Conservation (phyloP, 495 filamentous ascomycete species). For the Cenococcum geophilum region DNA sequence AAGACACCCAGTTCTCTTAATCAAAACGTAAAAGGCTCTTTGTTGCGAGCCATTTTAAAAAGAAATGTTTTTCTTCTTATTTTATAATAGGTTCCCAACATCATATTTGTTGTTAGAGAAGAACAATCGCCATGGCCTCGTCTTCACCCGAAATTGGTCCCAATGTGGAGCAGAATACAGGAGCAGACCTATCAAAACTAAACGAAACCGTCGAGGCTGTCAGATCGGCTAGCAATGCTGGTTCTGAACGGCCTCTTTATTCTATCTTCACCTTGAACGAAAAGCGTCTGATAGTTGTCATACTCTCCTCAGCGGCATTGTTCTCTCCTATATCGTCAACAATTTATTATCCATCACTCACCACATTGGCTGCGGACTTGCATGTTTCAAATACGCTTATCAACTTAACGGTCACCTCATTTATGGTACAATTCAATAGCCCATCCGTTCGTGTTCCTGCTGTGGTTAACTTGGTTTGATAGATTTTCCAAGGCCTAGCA, state of each 20-base stretch:
- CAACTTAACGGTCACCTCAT: conserved; percentile 44
- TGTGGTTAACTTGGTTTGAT: background rate
- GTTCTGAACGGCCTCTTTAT: conserved; percentile 5
- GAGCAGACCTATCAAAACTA: background rate
- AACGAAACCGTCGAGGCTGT: background rate
- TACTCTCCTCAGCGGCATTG: conserved; percentile 59
- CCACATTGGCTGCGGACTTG: conserved; percentile 50
- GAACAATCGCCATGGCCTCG: background rate
- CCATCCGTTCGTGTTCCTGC: background rate
- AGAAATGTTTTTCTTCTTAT: too few relatives aligned
- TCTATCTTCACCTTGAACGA: conserved; percentile 52
- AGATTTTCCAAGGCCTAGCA: conserved; percentile 48
- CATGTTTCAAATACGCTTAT: conserved; percentile 53
- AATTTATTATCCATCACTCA: conserved; percentile 74
- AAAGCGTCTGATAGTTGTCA: conserved; percentile 55
- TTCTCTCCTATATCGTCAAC: conserved; percentile 72
- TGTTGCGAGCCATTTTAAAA: too few relatives aligned
- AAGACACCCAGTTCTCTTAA: too few relatives aligned
- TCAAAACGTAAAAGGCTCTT: too few relatives aligned
- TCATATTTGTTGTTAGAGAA: too few relatives aligned
- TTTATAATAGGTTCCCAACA: too few relatives aligned
- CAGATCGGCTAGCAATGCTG: background rate
- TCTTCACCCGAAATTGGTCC: background rate
- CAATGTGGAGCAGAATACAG: background rate
- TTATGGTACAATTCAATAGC: conserved; percentile 29